Evolutionary conservation across 805 yeast genomes (phyloP), one percentile per base, ranked within the genome.

Genomic region (Pichia membranifaciens): DNA sequence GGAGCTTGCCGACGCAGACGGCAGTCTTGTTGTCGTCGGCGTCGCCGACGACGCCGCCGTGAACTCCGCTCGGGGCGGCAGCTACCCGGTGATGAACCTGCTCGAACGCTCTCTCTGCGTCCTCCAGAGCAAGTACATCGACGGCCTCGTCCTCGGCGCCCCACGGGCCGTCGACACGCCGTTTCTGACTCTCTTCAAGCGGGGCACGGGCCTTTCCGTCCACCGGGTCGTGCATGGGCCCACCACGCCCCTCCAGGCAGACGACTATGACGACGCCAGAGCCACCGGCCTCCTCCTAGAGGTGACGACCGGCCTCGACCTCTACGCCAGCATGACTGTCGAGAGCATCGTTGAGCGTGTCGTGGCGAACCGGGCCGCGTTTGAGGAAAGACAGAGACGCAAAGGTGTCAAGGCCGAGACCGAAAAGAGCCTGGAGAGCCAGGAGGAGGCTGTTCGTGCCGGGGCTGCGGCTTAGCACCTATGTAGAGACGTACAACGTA

Each of bases 101-200:
- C 78, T 84, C 51, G 98, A 93, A 65, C 76, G 98, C 51, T 75
- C 90, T 0, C 69, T 93, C 51, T 88, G 96, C 64, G 90, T 89
- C 6, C 68, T 93, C 57, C 96, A 91, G 65, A 88, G 96, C 66
- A 75, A 75, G 46, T 85, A 84, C 56, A 88, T 89, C 28, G 95
- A 88, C 60, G 88, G 85, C 1, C 71, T 88, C 3, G 70, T 93
- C 0, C 62, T 91, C 33, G 84, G 81, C 3, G 87, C 87, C 1
- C 90, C 91, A 16, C 73, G 71, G 52, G 54, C 53, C 3, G 81
- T 84, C 17, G 66, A 71, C 5, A 42, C 40, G 9, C 53, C 57
- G 3, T 81, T 72, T 50, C 54, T 81, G 22, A 51, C 51, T 7
- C 22, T 18, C 22, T 5, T 41, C 37, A 20, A 9, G 13, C 18